Evolutionary conservation across 805 yeast genomes (phyloP), one percentile per base, ranked within the genome.

Genomic region (Kazachstania viticola): DNA sequence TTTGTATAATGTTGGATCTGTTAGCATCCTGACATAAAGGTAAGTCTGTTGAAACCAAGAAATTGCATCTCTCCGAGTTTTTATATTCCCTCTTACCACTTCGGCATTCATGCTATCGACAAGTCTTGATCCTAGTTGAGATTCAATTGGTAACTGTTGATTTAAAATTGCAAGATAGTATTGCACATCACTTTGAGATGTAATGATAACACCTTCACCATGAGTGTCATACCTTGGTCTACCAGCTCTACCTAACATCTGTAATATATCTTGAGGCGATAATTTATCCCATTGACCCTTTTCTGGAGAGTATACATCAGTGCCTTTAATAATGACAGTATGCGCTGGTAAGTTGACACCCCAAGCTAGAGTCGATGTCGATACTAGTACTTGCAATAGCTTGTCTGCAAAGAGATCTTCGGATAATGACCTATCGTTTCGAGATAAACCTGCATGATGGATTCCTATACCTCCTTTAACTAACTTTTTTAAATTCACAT

Each of bases 201-300:
- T 91, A 30, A 88, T 83, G 21, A 88, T 82, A 3, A 88, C 75
- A 61, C 97, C 98, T 45, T 83, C 94, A 46, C 98, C 98, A 46
- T 75, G 72, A 13, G 75, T 74, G 54, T 88, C 98, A 57, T 79
- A 91, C 32, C 95, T 67, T 0, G 98, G 98, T 56, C 98, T 70
- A 44, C 97, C 97, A 14, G 97, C 97, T 62, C 97, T 73, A 23
- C 97, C 97, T n/a, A 88, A 64, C 97, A 88, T 88, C 58, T 88
- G 98, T 8, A 88, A 56, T 24, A 88, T 79, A 58, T 91, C 97
- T 47, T 88, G 98, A 0, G 96, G 93, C 0, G 94, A 78, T n/a
- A 88, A 60, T 48, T 82, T 91, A 2, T 74, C 74, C 96, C 97
- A 88, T 5, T 71, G 60, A 33, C 96, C 94, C 39, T 71, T 72